phyloP scores from a whole-genome alignment of 139 green algal genomes.

The Volvox reticuliferus region DNA sequence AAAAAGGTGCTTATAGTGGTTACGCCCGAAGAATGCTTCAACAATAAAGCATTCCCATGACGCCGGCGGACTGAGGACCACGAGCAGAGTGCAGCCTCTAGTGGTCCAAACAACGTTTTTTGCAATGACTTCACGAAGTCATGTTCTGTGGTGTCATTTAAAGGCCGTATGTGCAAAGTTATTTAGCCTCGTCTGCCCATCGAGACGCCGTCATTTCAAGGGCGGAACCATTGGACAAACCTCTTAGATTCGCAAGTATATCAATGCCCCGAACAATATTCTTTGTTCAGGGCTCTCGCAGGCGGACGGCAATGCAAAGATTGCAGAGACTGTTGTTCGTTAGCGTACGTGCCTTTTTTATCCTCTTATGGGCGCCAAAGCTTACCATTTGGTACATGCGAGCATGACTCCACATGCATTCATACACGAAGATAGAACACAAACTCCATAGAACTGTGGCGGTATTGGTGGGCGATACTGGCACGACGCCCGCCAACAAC shows the following conservation, averaged over 20 bases:
- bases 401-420: not conserved
- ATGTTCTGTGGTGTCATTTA: not conserved
- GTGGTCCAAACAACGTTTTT: not conserved
- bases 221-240: too few relatives aligned
- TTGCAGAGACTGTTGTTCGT: constrained; percentile 10
- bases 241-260: too few relatives aligned
- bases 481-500: not conserved
- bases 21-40: not conserved
- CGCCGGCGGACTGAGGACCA: not conserved
- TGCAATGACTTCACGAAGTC: not conserved
- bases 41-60: not conserved
- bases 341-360: not conserved
- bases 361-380: not conserved
- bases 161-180: not conserved
- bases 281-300: too few relatives aligned
- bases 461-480: constrained; percentile 14
- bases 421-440: not conserved
- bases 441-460: not conserved
- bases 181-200: not conserved
- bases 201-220: not conserved
- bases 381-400: not conserved
- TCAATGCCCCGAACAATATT: too few relatives aligned
- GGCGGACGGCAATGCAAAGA: not conserved
- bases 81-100: not conserved
- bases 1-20: not conserved